These are phyloP conservation scores for Euphorbia peplus DNA, from an alignment of 345 rosid species.

Conservation along the genomic window DNA sequence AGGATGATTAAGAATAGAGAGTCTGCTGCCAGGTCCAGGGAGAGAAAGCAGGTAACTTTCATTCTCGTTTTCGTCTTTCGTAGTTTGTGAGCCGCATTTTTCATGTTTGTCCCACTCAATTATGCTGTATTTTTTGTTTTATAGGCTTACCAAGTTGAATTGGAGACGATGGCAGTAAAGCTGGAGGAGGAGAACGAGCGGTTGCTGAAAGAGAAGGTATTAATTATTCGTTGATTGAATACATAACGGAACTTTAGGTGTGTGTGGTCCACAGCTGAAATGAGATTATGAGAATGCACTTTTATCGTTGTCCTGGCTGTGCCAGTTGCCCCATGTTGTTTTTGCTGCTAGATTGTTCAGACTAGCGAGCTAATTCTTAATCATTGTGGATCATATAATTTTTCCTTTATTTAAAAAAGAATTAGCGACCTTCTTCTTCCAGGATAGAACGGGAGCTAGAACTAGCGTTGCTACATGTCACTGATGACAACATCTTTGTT, in stretches of 20 bases:
- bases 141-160: conserved; percentile 92
- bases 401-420: background rate
- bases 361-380: background rate
- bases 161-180: conserved; percentile 68
- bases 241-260: background rate
- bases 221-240: background rate
- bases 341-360: conserved; percentile 1
- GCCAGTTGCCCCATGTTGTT: background rate
- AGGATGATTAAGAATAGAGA: conserved; percentile 99
- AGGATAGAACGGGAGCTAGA: too few relatives aligned
- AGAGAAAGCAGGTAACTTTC: conserved; percentile 68
- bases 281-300: background rate
- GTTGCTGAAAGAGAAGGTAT: conserved; percentile 71
- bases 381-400: too few relatives aligned
- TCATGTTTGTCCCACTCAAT: background rate
- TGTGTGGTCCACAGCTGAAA: background rate
- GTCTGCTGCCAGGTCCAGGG: conserved; percentile 95
- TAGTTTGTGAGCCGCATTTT: background rate
- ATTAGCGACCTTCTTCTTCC: background rate
- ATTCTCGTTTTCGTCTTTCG: background rate
- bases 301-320: background rate
- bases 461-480: background rate
- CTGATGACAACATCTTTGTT: background rate
- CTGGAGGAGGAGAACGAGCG: conserved; percentile 74
- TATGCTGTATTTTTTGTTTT: conserved; percentile 10